Percentiles rank a stretch among this genome's conserved stretches.
Evolutionary conservation across 2,329 filamentous ascomycete species (phyloP).

Genomic region (Ophiostoma quercus): DNA sequence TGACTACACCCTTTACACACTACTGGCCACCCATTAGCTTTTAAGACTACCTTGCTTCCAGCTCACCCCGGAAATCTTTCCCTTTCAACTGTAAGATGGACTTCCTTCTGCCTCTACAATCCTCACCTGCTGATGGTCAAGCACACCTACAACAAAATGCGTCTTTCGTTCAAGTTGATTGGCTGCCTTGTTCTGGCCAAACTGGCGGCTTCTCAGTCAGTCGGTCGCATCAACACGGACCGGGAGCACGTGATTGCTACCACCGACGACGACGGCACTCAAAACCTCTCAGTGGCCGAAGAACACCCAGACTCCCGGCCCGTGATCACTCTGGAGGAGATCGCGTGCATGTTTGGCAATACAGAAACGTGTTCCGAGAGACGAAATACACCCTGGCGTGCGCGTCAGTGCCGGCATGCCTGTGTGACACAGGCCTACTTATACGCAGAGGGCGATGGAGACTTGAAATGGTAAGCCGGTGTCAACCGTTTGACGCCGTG

Average conservation of each 20-base stretch:
- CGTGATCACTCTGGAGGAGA: neutral
- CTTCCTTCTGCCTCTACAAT: neutral
- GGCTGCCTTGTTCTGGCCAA: neutral
- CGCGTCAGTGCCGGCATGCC: neutral
- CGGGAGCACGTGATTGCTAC: neutral
- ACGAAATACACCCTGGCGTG: slow-evolving; percentile 19
- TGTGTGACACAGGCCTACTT: neutral
- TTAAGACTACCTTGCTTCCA: neutral
- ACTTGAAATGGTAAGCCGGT: slow-evolving; percentile 1
- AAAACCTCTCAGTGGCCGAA: neutral
- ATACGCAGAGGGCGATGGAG: neutral
- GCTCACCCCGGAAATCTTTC: neutral
- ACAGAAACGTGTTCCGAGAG: slow-evolving; percentile 25
- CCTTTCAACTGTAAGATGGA: neutral
- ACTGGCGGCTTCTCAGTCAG: neutral
- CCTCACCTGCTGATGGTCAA: neutral
- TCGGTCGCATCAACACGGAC: neutral
- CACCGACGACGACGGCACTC: neutral
- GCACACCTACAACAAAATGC: neutral
- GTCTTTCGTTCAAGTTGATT: neutral
- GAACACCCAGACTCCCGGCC: neutral
- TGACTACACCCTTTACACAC: neutral
- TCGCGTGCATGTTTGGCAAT: slow-evolving; percentile 23
- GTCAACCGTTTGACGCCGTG: neutral
- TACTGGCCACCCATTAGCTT: too few species aligned